phyloP scores from a whole-genome alignment of 2,329 filamentous ascomycete species.

The Microdochium nivale region DNA sequence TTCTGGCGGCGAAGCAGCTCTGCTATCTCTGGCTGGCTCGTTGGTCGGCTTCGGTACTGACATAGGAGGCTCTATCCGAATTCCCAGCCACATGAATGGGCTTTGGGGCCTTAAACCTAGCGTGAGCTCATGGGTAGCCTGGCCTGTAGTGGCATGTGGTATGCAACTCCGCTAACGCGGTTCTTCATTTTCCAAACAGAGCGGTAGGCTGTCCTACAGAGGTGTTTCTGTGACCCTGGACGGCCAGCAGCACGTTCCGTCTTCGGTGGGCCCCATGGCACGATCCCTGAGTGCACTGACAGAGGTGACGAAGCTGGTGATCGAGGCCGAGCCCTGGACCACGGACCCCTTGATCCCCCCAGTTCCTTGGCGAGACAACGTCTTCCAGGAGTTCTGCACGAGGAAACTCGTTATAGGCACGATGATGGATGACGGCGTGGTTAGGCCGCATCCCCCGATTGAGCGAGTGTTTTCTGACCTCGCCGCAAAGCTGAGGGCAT shows the following conservation, averaged over 20 bases:
- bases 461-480: slow-evolving; percentile 31
- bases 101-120: slow-evolving; percentile 40
- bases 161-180: not conserved
- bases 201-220: slow-evolving; percentile 45
- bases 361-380: slow-evolving; percentile 41
- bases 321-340: slow-evolving; percentile 40
- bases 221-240: slow-evolving; percentile 53
- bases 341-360: slow-evolving; percentile 44
- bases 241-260: slow-evolving; percentile 56
- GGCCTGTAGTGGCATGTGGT: not conserved
- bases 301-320: slow-evolving; percentile 36
- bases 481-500: slow-evolving; percentile 25
- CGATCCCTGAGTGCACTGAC: slow-evolving; percentile 40
- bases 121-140: slow-evolving; percentile 18
- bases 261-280: slow-evolving; percentile 51
- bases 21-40: slow-evolving; percentile 17
- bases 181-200: slow-evolving; percentile 25
- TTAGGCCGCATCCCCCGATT: slow-evolving; percentile 45
- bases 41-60: slow-evolving; percentile 41
- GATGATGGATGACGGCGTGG: slow-evolving; percentile 36
- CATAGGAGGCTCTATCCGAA: slow-evolving; percentile 40
- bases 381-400: slow-evolving; percentile 29
- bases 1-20: slow-evolving; percentile 16
- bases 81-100: slow-evolving; percentile 36
- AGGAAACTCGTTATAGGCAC: slow-evolving; percentile 35